Base-by-base conservation (phyloP, 495 filamentous ascomycete genomes). In the Aspergillus coremiiformis region DNA sequence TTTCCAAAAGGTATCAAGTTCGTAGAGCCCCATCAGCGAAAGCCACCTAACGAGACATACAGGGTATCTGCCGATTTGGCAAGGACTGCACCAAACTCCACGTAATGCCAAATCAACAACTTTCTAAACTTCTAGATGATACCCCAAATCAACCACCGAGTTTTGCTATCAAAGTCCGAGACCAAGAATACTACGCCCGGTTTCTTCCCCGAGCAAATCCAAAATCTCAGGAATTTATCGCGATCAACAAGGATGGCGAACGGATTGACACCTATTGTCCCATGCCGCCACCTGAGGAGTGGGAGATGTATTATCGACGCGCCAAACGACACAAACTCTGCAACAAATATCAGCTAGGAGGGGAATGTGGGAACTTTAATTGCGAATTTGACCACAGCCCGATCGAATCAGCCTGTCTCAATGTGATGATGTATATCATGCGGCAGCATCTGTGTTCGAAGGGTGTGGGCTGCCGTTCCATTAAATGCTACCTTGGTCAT, bases 401-500 rank as follows among this genome's bases (percentile, higher is more conserved):
- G 47, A 53, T 71, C 9, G 68, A 74, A 7, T 37, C 60, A 3
- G 47, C 52, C 5, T 54, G 68, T 5, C 48, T 71, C 4, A 55
- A 64, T 0, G 67, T 66, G 1, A 65, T 77, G 52, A 62, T 61
- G 29, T 64, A 67, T 45, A 68, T 76, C 10, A 57, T 72, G 7
- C 64, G 68, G 9, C 68, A 71, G 43, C 59, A 66, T 22, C 62
- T 64, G 23, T 78, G 75, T 55, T 47, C 58, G 14, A 48, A 53
- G 20, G 66, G 63, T 1, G 55, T 59, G 1, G 23, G 33, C 15
- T 78, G 75, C 35, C 71, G 73, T 27, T 65, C 64, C 7, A 54
- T 70, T 6, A 64, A 68, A 49, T 78, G 75, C 56, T 70, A 65
- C 37, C 60, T 68, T 33, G 74, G 73, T 1, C 75, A 78, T 55